Conservation (phyloP, 2,329 filamentous ascomycete genomes). For the Neonectria sp. region DNA sequence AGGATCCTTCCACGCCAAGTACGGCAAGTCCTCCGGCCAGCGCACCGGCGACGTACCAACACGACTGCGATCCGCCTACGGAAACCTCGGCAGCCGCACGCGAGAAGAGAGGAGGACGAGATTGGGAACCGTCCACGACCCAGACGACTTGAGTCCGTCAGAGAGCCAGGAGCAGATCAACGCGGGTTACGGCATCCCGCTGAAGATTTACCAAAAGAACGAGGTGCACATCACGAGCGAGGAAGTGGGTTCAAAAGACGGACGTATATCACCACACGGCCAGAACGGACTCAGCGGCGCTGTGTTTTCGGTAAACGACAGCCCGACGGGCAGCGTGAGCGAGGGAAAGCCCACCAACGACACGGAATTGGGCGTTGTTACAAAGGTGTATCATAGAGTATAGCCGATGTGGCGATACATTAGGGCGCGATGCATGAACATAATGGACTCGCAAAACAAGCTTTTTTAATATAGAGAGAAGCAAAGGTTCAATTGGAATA, state of each 20-base stretch:
- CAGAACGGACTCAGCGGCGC: slow-evolving; percentile 6
- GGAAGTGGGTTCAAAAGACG: slow-evolving; percentile 4
- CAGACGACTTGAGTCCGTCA: slow-evolving; percentile 43
- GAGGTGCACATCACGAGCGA: slow-evolving; percentile 51
- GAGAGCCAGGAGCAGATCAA: slow-evolving; percentile 58
- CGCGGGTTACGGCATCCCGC: slow-evolving; percentile 48
- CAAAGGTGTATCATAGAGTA: slow-evolving; percentile 46
- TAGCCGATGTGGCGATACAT: slow-evolving; percentile 11
- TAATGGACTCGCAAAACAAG: neutral
- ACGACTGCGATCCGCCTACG: slow-evolving; percentile 42
- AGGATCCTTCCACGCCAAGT: slow-evolving; percentile 46
- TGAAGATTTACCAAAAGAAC: slow-evolving; percentile 57
- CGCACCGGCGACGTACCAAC: slow-evolving; percentile 43
- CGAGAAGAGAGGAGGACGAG: slow-evolving; percentile 33
- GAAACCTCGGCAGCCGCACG: slow-evolving; percentile 44
- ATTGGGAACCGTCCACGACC: slow-evolving; percentile 26
- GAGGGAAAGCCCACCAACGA: slow-evolving; percentile 35
- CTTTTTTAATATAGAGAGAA: too few species aligned
- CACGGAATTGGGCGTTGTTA: slow-evolving; percentile 44
- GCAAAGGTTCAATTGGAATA: neutral
- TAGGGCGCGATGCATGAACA: too few species aligned
- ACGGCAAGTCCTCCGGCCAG: slow-evolving; percentile 44
- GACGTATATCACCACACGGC: slow-evolving; percentile 14
- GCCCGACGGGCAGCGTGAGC: slow-evolving; percentile 17
- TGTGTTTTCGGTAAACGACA: slow-evolving; percentile 7